Evolutionary conservation across 1,284 basidiomycete species (phyloP), one percentile per base, ranked within the genome.

Genomic region (Leccinum subspadiceum): DNA sequence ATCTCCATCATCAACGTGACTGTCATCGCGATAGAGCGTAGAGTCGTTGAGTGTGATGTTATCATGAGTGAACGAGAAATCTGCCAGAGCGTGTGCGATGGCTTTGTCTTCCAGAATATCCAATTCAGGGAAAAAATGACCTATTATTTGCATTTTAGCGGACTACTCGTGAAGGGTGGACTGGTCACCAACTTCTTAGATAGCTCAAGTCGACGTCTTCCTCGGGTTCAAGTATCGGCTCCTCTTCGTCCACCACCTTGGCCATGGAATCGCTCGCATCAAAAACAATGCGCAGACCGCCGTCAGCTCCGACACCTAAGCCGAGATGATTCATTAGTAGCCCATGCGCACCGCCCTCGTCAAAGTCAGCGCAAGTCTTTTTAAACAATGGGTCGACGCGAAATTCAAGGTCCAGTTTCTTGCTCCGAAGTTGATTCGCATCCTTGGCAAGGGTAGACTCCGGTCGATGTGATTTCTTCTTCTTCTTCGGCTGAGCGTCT

Each of bases 291-390:
- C 94, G 83, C 71, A 97, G 83, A 39, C 85, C 86, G 4, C 91
- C 89, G 64, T 97, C 94, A 20, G 86, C 85, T 5, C 92, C 92
- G 3, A 88, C 77, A 15, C 88, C 89, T 59, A 92, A 68, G 57
- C 84, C 83, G 46, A 96, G 79, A 70, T 96, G 94, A 71, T 97
- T 97, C 93, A 96, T 95, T 44, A 97, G 78, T 55, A 97, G 75
- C 7, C 96, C 96, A 63, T 94, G 91, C 0, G 96, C 96, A 57
- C 96, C 96, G 49, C 96, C 97, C 75, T 99, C 97, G 73, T 99
- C 96, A 73, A 99, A 99, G 73, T 99, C 97, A 20, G 94, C 97
- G 65, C 90, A 95, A 0, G 97, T 99, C 81, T 99, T 99, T 76
- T 89, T 93, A 81, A 99, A 99, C 31, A 99, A 79, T 2, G 96